phyloP scores from a whole-genome alignment of 768 basidiomycete species.

The Lactifluus piperatus region DNA sequence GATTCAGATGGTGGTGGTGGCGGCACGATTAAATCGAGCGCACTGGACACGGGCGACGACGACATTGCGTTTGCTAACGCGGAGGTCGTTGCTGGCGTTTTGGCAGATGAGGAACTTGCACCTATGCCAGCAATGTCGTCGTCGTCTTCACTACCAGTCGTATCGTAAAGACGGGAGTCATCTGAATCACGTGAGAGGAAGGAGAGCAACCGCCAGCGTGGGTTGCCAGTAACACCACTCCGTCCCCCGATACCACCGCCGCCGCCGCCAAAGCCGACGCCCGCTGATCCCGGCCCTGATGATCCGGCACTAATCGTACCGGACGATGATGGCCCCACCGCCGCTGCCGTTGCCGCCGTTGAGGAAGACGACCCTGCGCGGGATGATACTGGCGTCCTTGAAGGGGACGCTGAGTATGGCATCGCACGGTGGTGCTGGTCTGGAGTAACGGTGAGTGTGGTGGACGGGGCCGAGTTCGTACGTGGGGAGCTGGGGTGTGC shows the following conservation, averaged over 20 bases:
- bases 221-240: too few relatives aligned
- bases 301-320: not conserved
- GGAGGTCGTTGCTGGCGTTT: not conserved
- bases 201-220: conserved; percentile 17
- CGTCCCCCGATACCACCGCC: too few relatives aligned
- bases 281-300: not conserved
- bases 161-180: too few relatives aligned
- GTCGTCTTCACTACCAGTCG: not conserved
- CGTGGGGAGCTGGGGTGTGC: not conserved
- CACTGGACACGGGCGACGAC: not conserved
- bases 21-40: not conserved
- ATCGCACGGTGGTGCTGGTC: not conserved
- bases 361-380: not conserved
- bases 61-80: not conserved
- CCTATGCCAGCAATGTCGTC: not conserved
- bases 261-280: too few relatives aligned
- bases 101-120: too few relatives aligned
- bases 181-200: conserved; percentile 15
- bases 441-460: not conserved
- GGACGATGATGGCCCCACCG: not conserved
- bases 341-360: too few relatives aligned
- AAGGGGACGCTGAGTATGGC: not conserved
- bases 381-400: not conserved
- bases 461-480: not conserved
- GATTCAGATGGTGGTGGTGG: conserved; percentile 4